These are phyloP conservation scores for Trypanosoma vivax DNA, from an alignment of 208 protist species.

Conservation along the genomic window DNA sequence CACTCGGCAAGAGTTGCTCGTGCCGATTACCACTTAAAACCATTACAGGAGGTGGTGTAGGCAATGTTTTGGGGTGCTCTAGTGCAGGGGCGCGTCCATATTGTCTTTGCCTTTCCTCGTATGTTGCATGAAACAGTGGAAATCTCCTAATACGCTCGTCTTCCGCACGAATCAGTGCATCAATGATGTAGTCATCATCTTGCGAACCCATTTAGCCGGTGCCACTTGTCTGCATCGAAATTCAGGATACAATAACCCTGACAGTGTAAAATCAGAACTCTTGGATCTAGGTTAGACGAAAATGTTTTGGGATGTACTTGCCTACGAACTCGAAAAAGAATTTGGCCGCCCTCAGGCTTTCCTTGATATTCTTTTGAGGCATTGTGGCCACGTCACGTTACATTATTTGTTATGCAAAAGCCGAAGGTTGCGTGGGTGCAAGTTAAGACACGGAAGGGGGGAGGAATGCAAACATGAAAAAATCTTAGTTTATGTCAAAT, in stretches of 20 bases:
- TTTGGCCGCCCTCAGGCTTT: too few species aligned
- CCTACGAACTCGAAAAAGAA: too few species aligned
- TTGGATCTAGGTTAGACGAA: too few species aligned
- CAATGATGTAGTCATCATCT: slow-evolving; percentile 10
- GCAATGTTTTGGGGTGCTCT: not conserved
- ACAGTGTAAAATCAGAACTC: too few species aligned
- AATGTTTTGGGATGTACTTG: too few species aligned
- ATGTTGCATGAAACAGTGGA: slow-evolving; percentile 1
- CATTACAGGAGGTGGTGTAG: not conserved
- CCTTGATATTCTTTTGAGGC: too few species aligned
- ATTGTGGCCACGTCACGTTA: too few species aligned
- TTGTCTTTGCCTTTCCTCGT: too few species aligned
- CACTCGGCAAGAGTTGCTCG: not conserved
- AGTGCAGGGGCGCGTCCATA: too few species aligned
- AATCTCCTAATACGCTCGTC: slow-evolving; percentile 1
- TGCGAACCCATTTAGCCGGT: not conserved
- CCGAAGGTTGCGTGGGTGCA: not conserved
- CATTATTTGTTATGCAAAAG: not conserved
- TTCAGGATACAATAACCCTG: too few species aligned
- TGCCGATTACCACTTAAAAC: not conserved
- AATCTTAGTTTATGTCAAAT: not conserved
- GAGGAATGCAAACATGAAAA: not conserved
- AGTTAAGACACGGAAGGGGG: not conserved
- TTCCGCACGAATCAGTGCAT: slow-evolving; percentile 19
- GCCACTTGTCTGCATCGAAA: too few species aligned